Percentiles rank a stretch among this genome's conserved stretches.
phyloP scores from a whole-genome alignment of 2,329 filamentous ascomycete genomes.

The Fusarium circinatum region DNA sequence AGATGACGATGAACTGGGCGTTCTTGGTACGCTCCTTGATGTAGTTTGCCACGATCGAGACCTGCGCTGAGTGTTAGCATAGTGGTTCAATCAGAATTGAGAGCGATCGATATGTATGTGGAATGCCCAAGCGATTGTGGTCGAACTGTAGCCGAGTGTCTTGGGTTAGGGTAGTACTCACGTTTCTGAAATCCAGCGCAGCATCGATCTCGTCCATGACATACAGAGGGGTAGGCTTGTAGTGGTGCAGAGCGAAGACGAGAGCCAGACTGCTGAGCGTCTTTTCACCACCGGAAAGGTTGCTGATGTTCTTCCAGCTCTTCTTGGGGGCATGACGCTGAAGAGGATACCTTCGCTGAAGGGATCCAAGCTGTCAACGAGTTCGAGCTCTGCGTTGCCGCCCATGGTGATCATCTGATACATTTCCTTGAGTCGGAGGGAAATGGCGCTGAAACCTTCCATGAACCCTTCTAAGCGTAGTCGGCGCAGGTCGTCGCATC shows the following conservation, averaged over 20 bases:
- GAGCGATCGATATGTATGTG: constrained; percentile 7
- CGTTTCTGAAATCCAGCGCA: constrained; percentile 96
- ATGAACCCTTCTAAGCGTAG: constrained; percentile 96
- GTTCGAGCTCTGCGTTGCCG: constrained; percentile 95
- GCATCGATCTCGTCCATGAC: constrained; percentile 99
- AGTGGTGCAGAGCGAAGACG: constrained; percentile 98
- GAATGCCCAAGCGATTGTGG: constrained; percentile 27
- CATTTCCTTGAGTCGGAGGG: constrained; percentile 96
- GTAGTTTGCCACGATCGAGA: constrained; percentile 97
- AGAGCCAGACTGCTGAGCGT: constrained; percentile 91
- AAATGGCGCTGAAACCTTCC: constrained; percentile 96
- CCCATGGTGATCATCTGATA: constrained; percentile 99
- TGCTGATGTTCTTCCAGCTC: constrained; percentile 99
- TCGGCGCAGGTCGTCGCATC: constrained; percentile 90
- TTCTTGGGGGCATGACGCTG: constrained; percentile 99
- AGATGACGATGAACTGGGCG: constrained; percentile 99
- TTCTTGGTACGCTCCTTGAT: constrained; percentile 99
- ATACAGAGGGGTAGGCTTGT: constrained; percentile 96
- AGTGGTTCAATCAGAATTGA: neutral
- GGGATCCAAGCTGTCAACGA: constrained; percentile 94
- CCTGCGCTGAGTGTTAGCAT: constrained; percentile 60
- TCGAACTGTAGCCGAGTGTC: constrained; percentile 40
- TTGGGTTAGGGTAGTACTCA: constrained; percentile 61
- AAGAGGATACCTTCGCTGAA: constrained; percentile 98
- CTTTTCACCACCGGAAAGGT: constrained; percentile 96